Base-by-base conservation (phyloP, 2,329 filamentous ascomycete species). In the Cercospora sp. region DNA sequence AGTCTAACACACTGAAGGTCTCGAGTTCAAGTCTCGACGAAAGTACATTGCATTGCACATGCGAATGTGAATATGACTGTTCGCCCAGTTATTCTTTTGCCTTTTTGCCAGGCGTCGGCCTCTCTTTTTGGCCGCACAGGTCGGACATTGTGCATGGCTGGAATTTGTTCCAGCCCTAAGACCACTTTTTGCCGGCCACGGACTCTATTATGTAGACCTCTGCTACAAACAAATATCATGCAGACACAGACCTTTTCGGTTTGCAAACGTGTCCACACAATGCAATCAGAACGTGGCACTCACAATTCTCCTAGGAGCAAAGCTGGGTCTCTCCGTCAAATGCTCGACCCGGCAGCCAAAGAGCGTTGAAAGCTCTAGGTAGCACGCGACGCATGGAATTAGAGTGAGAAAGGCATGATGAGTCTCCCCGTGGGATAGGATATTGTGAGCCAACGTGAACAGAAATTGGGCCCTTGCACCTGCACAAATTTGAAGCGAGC, bases 1-100 rank as follows among this genome's bases (percentile, higher is more conserved):
- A 80, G 79, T 81, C 79, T 81, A 81, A 81, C 80, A 81, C 61
- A 53, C 55, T 53, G 43, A 61, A 61, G 64, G 64, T 65, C 63
- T 34, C 53, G 45, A 60, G 57, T 55, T 64, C 61, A 37, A 64
- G 45, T 57, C 61, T 43, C 49, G 45, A 53, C 45, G 61, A 57
- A 53, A 64, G 45, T 64, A 64, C 37, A 34, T 32, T n/a, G 16
- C 28, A 59, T 37, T 1, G 6, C 12, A 6, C 13, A 9, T 53
- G 49, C 21, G 49, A 26, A 28, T 30, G 24, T 53, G 49, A 8
- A 3, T 2, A 13, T 8, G 49, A 5, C 49, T 28, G 6, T 28
- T 53, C 24, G 13, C 12, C 6, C 24, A 28, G 49, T 2, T 9
- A 6, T 16, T 28, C 26, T 53, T 28, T 28, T 30, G 21, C 26